These are phyloP conservation scores for Truncatella angustata DNA, from an alignment of 2,329 filamentous ascomycete species.

Conservation along the genomic window DNA sequence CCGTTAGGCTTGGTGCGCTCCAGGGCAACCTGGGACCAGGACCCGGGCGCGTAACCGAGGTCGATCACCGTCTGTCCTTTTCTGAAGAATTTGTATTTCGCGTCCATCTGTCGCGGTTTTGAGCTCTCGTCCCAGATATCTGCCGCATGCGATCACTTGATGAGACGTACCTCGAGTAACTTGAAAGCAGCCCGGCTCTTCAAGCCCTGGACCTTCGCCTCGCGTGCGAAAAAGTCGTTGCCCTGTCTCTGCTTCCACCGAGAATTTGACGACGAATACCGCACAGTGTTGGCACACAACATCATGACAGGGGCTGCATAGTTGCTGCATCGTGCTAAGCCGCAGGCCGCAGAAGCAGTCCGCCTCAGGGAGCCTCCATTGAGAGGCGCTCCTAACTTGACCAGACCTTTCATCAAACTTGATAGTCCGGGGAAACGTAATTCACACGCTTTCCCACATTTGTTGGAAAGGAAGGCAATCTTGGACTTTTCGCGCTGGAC, in stretches of 20 bases:
- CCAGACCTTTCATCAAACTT: slow-evolving; percentile 23
- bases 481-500: not conserved
- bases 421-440: slow-evolving; percentile 10
- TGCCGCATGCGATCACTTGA: too few relatives aligned
- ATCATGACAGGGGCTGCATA: not conserved
- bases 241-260: slow-evolving; percentile 81
- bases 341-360: not conserved
- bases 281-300: slow-evolving; percentile 1
- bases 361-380: slow-evolving; percentile 21
- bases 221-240: slow-evolving; percentile 68
- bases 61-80: slow-evolving; percentile 85
- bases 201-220: slow-evolving; percentile 75
- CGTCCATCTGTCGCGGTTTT: slow-evolving; percentile 63
- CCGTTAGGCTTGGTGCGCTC: slow-evolving; percentile 75
- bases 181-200: slow-evolving; percentile 95
- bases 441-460: slow-evolving; percentile 19
- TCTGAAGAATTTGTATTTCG: slow-evolving; percentile 76
- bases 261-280: slow-evolving; percentile 59
- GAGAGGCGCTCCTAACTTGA: slow-evolving; percentile 20
- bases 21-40: slow-evolving; percentile 77
- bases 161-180: slow-evolving; percentile 67
- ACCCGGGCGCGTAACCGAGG: slow-evolving; percentile 78
- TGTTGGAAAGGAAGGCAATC: too few relatives aligned
- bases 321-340: not conserved
- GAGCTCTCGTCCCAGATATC: not conserved